Evolutionary conservation across 495 filamentous ascomycete genomes (phyloP).

Genomic region (Aspergillus avenaceus): DNA sequence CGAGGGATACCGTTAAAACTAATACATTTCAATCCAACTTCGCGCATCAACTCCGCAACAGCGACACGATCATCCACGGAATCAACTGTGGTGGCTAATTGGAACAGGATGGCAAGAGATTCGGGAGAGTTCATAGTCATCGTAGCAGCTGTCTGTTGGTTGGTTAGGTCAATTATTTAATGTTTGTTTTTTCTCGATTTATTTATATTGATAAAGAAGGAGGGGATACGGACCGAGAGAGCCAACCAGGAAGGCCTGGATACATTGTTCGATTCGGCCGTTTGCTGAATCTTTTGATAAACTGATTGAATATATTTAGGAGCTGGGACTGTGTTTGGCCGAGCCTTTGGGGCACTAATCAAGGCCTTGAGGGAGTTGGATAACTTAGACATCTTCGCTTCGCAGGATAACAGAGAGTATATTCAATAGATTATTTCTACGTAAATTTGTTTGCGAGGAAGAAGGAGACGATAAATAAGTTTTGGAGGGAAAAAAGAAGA

Average conservation of each 20-base stretch:
- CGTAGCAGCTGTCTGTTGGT: conserved; percentile 59
- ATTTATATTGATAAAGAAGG: not conserved
- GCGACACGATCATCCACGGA: conserved; percentile 38
- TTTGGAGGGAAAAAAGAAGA: too few relatives aligned
- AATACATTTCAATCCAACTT: conserved; percentile 78
- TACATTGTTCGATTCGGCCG: conserved; percentile 49
- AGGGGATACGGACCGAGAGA: conserved; percentile 47
- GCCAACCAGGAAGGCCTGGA: conserved; percentile 60
- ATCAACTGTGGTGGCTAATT: conserved; percentile 40
- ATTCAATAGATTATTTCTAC: too few relatives aligned
- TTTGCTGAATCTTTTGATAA: conserved; percentile 54
- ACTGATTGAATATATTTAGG: conserved; percentile 54
- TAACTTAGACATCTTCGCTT: conserved; percentile 68
- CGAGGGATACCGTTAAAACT: conserved; percentile 80
- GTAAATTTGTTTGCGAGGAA: too few relatives aligned
- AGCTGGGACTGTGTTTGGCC: conserved; percentile 61
- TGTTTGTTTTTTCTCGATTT: not conserved
- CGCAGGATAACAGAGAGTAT: too few relatives aligned
- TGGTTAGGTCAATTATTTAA: not conserved
- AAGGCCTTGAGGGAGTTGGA: conserved; percentile 64
- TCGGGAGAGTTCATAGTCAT: conserved; percentile 73
- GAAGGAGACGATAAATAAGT: too few relatives aligned
- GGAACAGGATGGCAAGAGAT: conserved; percentile 52
- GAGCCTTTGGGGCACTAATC: conserved; percentile 64
- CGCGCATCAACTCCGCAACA: conserved; percentile 71